Evolutionary conservation across 495 filamentous ascomycete genomes (phyloP).

Genomic region (Gamarada debralockiae): DNA sequence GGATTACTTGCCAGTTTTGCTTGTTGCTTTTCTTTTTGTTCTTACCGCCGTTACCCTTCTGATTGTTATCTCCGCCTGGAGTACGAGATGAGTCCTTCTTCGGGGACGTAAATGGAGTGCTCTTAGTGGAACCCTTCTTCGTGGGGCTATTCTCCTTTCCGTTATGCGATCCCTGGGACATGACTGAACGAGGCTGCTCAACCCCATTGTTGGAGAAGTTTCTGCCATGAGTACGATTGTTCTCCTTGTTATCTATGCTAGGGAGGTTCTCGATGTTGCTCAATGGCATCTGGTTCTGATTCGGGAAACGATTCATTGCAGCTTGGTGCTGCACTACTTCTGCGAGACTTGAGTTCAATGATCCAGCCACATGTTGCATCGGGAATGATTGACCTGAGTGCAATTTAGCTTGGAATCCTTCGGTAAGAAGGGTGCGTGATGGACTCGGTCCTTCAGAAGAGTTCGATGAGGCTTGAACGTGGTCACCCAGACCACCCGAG

Average conservation of each 20-base stretch:
- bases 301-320: constrained; percentile 1
- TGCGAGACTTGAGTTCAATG: background rate
- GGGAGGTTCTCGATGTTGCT: constrained; percentile 1
- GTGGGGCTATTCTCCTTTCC: constrained; percentile 9
- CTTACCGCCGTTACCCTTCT: background rate
- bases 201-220: background rate
- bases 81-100: background rate
- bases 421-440: background rate
- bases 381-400: background rate
- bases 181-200: background rate
- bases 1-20: background rate
- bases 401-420: background rate
- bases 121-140: background rate
- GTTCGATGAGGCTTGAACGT: too few species aligned
- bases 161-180: background rate
- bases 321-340: constrained; percentile 7
- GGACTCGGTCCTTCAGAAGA: background rate
- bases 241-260: background rate
- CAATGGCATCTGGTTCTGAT: constrained; percentile 1
- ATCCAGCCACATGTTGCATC: background rate
- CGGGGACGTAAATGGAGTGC: background rate
- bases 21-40: background rate
- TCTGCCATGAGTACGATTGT: background rate
- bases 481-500: too few species aligned
- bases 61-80: background rate